These are phyloP conservation scores for Chalciporus sphaerocephalus DNA, from an alignment of 768 basidiomycete species.

Conservation along the genomic window DNA sequence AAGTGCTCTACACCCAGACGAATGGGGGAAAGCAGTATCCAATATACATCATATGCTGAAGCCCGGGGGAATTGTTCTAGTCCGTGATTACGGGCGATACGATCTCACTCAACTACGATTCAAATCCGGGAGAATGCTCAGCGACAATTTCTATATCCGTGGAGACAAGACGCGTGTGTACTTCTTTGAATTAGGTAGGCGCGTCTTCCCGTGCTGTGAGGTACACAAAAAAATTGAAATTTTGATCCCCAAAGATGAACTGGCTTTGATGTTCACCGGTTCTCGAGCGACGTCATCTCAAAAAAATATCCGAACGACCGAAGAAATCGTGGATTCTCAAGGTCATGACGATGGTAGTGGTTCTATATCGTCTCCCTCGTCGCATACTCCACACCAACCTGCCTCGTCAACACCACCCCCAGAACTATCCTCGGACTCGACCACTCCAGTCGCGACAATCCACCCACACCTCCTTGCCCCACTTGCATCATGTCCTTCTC, in stretches of 20 bases:
- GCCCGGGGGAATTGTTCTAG: slow-evolving; percentile 76
- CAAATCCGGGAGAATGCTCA: slow-evolving; percentile 79
- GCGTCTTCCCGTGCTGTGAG: neutral
- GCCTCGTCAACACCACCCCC: neutral
- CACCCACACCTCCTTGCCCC: slow-evolving; percentile 34
- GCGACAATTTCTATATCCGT: slow-evolving; percentile 93
- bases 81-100: slow-evolving; percentile 93
- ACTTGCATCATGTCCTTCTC: slow-evolving; percentile 30
- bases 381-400: slow-evolving; percentile 10
- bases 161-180: slow-evolving; percentile 98
- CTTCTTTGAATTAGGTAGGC: slow-evolving; percentile 84
- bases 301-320: slow-evolving; percentile 28
- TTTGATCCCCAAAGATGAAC: slow-evolving; percentile 53
- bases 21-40: slow-evolving; percentile 79
- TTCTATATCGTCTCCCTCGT: slow-evolving; percentile 2
- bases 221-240: neutral
- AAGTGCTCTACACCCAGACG: slow-evolving; percentile 87
- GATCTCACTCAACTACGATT: slow-evolving; percentile 95
- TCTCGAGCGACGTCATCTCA: slow-evolving; percentile 35
- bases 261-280: slow-evolving; percentile 78
- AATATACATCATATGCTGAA: slow-evolving; percentile 92
- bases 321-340: slow-evolving; percentile 35
- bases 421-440: neutral
- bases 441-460: slow-evolving; percentile 24
- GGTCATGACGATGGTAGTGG: slow-evolving; percentile 8